phyloP scores from a whole-genome alignment of 805 yeast genomes.

The Candida loeiensis region DNA sequence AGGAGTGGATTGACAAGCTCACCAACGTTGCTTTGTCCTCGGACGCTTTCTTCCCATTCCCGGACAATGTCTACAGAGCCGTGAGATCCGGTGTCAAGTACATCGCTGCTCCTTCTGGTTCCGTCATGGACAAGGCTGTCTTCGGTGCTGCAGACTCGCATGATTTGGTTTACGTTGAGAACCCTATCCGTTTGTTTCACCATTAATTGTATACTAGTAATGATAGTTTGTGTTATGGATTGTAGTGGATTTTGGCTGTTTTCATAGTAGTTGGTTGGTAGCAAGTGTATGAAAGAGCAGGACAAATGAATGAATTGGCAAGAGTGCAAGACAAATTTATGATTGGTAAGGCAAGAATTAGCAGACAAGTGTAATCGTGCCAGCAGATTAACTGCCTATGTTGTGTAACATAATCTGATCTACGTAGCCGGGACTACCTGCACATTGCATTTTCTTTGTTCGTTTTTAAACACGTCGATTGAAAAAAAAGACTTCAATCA shows the following conservation, averaged over 20 bases:
- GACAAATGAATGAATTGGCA: too few species aligned
- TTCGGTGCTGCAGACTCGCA: slow-evolving; percentile 92
- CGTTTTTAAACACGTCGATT: slow-evolving; percentile 11
- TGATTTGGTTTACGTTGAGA: slow-evolving; percentile 89
- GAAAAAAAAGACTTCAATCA: slow-evolving; percentile 8
- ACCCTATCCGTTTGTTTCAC: slow-evolving; percentile 97
- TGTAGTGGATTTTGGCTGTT: too few species aligned
- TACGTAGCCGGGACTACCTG: neutral
- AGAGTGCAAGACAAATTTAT: too few species aligned
- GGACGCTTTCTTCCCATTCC: slow-evolving; percentile 99
- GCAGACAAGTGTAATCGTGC: too few species aligned
- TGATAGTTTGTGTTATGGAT: too few species aligned
- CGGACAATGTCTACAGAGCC: slow-evolving; percentile 98
- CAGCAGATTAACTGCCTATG: neutral
- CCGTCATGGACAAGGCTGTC: slow-evolving; percentile 96
- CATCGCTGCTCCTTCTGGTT: slow-evolving; percentile 96
- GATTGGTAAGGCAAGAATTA: too few species aligned
- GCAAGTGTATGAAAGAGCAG: too few species aligned
- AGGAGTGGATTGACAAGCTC: slow-evolving; percentile 80
- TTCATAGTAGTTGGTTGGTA: too few species aligned
- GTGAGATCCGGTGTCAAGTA: slow-evolving; percentile 94
- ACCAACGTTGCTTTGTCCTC: slow-evolving; percentile 88
- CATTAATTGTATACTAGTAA: slow-evolving; percentile 53
- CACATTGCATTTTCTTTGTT: neutral
- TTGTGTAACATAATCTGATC: neutral